Evolutionary conservation across 2,329 filamentous ascomycete species (phyloP).

Genomic region (Nannizziopsis arthrosporioides): DNA sequence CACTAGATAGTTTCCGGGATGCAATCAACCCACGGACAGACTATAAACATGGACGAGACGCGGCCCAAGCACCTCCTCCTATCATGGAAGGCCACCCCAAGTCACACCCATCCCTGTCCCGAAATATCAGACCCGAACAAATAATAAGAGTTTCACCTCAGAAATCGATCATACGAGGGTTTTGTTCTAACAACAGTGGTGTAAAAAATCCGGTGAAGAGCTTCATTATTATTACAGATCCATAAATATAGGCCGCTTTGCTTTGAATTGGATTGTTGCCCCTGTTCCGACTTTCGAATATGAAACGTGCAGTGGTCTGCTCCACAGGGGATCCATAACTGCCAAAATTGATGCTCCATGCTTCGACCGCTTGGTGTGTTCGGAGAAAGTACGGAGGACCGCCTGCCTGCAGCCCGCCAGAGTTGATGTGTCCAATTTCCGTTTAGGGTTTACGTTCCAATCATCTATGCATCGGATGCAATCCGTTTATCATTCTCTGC

Average conservation of each 20-base stretch:
- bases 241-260: neutral
- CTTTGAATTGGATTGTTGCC: constrained; percentile 6
- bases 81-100: neutral
- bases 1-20: neutral
- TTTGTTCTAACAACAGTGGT: neutral
- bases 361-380: neutral
- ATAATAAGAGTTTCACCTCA: neutral
- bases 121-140: neutral
- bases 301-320: constrained; percentile 7
- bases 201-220: neutral
- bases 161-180: too few species aligned
- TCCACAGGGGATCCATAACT: neutral
- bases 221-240: neutral
- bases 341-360: too few species aligned
- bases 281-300: constrained; percentile 7
- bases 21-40: neutral
- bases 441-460: too few species aligned
- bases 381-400: neutral
- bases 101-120: neutral
- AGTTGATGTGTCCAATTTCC: too few species aligned
- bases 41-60: constrained; percentile 2
- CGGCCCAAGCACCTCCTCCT: constrained; percentile 4
- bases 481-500: too few species aligned
- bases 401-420: too few species aligned
- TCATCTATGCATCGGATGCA: too few species aligned